Conservation (phyloP, 257 asterid species). For the Schizonepeta tenuifolia region DNA sequence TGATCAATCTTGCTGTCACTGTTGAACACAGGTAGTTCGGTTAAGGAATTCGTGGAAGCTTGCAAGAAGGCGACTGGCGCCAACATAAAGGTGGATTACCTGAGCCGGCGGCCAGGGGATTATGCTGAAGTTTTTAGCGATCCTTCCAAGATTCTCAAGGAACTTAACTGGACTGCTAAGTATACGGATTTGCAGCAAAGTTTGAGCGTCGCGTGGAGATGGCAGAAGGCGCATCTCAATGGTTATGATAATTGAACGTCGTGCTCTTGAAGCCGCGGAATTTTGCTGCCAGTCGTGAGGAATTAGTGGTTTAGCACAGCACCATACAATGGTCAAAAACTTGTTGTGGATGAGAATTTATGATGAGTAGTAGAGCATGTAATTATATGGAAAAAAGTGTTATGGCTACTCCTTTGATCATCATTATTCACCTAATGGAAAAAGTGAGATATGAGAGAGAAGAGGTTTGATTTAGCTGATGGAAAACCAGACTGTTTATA, state of each 20-base stretch:
- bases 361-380: background rate
- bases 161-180: conserved; percentile 48
- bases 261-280: background rate
- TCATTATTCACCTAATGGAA: too few species aligned
- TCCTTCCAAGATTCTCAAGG: conserved; percentile 41
- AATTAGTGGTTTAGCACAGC: background rate
- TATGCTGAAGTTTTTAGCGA: conserved; percentile 48
- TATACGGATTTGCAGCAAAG: conserved; percentile 43
- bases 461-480: background rate
- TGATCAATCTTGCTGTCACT: background rate
- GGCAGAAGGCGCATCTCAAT: conserved; percentile 45
- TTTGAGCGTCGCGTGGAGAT: conserved; percentile 45
- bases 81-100: conserved; percentile 47
- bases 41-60: conserved; percentile 50
- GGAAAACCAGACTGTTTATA: background rate
- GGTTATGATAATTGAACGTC: conserved; percentile 36
- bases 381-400: background rate
- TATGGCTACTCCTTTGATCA: background rate
- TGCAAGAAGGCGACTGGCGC: conserved; percentile 50
- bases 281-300: background rate
- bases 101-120: conserved; percentile 48
- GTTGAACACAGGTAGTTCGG: conserved; percentile 41
- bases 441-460: background rate
- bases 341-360: background rate
- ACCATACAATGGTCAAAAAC: background rate